Evolutionary conservation across 129 eudicot genomes (phyloP).

Genomic region (sunflower (Helianthus annuus)): HanXRQr2.0-SUNRISE NC_035433.2:127956365-127956864

Average conservation of each 20-base stretch:
- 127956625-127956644: too few species aligned
- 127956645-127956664: too few species aligned
- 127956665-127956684: too few species aligned
- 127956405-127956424: not conserved
- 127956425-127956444: too few species aligned
- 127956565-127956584: too few species aligned
- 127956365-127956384: not conserved
- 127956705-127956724: too few species aligned
- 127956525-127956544: too few species aligned
- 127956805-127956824: slow-evolving; percentile 2
- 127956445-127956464: too few species aligned
- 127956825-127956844: slow-evolving; percentile 48
- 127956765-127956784: not conserved
- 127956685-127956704: too few species aligned
- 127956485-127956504: not conserved
- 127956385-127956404: not conserved
- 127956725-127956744: not conserved
- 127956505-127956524: not conserved
- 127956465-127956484: not conserved
- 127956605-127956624: too few species aligned
- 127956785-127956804: not conserved
- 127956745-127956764: slow-evolving; percentile 1
- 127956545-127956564: too few species aligned
- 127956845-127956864: slow-evolving; percentile 62
- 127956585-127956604: too few species aligned